Percentiles rank a stretch among this genome's conserved stretches.
Evolutionary conservation across 2,329 filamentous ascomycete genomes (phyloP).

Genomic region (Neofusicoccum sp.): DNA sequence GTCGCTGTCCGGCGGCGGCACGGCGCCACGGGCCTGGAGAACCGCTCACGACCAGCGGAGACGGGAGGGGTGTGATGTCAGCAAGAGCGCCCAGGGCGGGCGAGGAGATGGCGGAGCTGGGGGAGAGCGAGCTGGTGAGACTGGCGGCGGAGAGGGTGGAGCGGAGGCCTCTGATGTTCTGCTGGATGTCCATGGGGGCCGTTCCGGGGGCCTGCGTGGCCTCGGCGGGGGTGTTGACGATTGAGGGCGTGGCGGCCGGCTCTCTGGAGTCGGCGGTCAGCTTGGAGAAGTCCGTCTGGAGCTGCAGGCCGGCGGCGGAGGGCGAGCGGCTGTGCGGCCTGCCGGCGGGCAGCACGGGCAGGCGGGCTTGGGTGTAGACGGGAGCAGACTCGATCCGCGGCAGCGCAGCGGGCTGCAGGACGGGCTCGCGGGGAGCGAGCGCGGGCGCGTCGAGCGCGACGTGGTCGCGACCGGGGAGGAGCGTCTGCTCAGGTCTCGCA

Average conservation of each 20-base stretch:
- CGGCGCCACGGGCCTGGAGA: constrained; percentile 48
- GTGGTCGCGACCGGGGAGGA: not conserved
- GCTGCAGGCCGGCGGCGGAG: constrained; percentile 32
- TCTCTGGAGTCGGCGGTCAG: constrained; percentile 15
- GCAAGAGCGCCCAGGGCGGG: constrained; percentile 52
- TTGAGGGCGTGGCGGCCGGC: constrained; percentile 19
- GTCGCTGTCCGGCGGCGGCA: constrained; percentile 32
- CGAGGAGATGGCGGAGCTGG: constrained; percentile 49
- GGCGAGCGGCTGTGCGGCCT: constrained; percentile 37
- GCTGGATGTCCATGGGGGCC: constrained; percentile 41
- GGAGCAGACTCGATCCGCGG: constrained; percentile 7
- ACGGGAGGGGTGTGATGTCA: constrained; percentile 57
- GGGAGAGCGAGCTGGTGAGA: constrained; percentile 48
- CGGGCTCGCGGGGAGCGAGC: not conserved
- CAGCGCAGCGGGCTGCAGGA: constrained; percentile 12
- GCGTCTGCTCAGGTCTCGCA: not conserved
- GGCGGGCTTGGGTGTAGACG: constrained; percentile 24
- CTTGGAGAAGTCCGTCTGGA: constrained; percentile 32
- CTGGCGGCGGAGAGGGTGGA: constrained; percentile 47
- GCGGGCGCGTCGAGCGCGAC: not conserved
- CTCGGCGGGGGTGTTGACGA: constrained; percentile 22
- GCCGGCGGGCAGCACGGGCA: constrained; percentile 28
- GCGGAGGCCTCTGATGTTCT: constrained; percentile 30
- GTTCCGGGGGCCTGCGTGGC: constrained; percentile 35
- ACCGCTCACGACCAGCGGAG: constrained; percentile 47